phyloP scores from a whole-genome alignment of 2,329 filamentous ascomycete genomes.

The Hysterium pulicare region DNA sequence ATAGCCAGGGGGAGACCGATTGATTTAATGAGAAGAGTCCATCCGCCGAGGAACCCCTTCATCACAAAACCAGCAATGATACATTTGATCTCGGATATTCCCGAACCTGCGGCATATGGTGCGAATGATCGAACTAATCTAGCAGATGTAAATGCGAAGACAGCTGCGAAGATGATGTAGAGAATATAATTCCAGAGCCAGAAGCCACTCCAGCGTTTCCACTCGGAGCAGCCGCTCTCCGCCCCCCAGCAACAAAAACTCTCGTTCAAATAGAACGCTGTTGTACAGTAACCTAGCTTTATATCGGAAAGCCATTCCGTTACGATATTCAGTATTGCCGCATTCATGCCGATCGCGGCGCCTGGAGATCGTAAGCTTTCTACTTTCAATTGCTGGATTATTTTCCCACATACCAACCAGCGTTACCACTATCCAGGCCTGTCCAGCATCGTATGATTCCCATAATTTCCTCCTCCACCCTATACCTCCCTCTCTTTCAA shows the following conservation, averaged over 20 bases:
- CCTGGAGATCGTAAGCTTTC: conserved; percentile 39
- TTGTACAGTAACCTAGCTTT: conserved; percentile 93
- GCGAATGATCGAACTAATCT: conserved; percentile 86
- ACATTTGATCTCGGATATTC: conserved; percentile 98
- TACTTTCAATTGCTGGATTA: conserved; percentile 14
- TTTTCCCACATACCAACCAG: conserved; percentile 62
- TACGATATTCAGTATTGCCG: conserved; percentile 87
- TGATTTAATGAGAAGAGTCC: conserved; percentile 92
- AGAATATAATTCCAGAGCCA: conserved; percentile 77
- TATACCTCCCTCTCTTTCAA: conserved; percentile 60
- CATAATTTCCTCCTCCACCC: conserved; percentile 79
- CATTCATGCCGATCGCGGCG: conserved; percentile 87
- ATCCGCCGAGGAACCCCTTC: conserved; percentile 93
- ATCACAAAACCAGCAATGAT: conserved; percentile 99
- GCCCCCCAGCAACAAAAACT: conserved; percentile 98
- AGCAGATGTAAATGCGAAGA: conserved; percentile 80
- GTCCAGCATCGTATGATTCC: conserved; percentile 91
- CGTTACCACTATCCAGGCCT: conserved; percentile 97
- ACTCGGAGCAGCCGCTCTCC: conserved; percentile 80
- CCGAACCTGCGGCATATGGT: conserved; percentile 92
- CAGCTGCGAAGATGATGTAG: conserved; percentile 79
- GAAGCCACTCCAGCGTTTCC: conserved; percentile 83
- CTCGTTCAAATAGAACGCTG: conserved; percentile 95
- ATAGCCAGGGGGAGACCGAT: conserved; percentile 88
- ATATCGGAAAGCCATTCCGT: conserved; percentile 97